Evolutionary conservation across 805 yeast genomes (phyloP).

Genomic region (Candida berthetii): DNA sequence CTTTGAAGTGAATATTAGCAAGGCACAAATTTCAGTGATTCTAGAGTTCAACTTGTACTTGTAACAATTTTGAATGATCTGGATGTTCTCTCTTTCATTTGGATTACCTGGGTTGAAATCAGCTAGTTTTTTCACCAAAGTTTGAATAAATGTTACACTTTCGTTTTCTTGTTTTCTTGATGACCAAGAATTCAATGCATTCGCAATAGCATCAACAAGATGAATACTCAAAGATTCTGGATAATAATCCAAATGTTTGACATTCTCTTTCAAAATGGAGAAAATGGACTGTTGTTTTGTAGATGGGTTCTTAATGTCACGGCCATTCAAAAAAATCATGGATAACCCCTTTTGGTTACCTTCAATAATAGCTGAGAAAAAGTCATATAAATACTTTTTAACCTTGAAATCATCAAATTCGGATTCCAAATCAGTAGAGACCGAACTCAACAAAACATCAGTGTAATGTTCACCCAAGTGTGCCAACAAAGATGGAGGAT

Average conservation of each 20-base stretch:
- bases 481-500: constrained; percentile 75
- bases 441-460: constrained; percentile 47
- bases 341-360: constrained; percentile 78
- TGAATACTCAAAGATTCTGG: constrained; percentile 64
- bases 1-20: constrained; percentile 56
- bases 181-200: constrained; percentile 77
- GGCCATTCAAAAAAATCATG: constrained; percentile 59
- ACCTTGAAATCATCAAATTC: constrained; percentile 46
- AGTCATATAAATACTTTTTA: constrained; percentile 51
- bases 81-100: constrained; percentile 7
- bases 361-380: constrained; percentile 61
- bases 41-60: constrained; percentile 55
- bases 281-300: constrained; percentile 37
- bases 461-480: constrained; percentile 69
- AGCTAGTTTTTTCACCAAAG: constrained; percentile 29
- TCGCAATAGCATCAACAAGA: constrained; percentile 64
- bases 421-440: constrained; percentile 55
- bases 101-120: constrained; percentile 19
- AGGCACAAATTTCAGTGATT: constrained; percentile 70
- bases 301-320: constrained; percentile 15
- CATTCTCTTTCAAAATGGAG: constrained; percentile 47
- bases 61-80: constrained; percentile 37
- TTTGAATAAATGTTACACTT: constrained; percentile 32
- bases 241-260: constrained; percentile 42
- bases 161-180: constrained; percentile 44